Base-by-base conservation (phyloP, 2,329 filamentous ascomycete genomes). In the Aspergillus sp. region DNA sequence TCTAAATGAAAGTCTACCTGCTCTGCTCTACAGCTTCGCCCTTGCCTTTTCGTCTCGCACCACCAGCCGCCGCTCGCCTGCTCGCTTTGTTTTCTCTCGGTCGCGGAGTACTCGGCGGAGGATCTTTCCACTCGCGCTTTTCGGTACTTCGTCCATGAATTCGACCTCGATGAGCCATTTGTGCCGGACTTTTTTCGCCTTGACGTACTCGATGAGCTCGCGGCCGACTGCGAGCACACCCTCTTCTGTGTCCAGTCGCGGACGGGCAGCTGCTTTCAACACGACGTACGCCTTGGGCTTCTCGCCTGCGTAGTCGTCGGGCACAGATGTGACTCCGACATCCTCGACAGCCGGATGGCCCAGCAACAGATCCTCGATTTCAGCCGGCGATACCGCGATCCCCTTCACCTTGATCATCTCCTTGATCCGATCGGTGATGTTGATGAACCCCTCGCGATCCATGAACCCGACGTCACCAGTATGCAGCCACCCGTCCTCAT, bases 71-170 rank as follows among this genome's bases (percentile, higher is more conserved):
- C 62, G 60, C 9, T 57, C 25, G 6, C 9, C 55, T 41, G 1
- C 2, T 7, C 11, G 5, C 50, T 17, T 45, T 23, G 1, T 58
- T 19, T 57, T 62, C 45, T 68, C 67, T 13, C 54, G 41, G 13
- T 85, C 80, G 64, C 80, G 83, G 69, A 89, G 72, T 54, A 91
- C 68, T 23, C 89, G 80, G 53, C 89, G 81, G 71, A 92, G 74
- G 59, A 92, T 91, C 84, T 92, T 92, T 9, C 90, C 90, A 69
- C 86, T 89, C 0, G 89, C 84, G 71, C 87, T 90, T 82, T 92
- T 92, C 13, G 90, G 90, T 25, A 93, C 86, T 54, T 81, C 81
- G 9, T 74, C 62, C 11, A 77, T 63, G 53, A 78, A 73, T 54
- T 77, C 75, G 17, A 78, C 67, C 64, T 76, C 76, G 5, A 68